Conservation (phyloP, 2,329 filamentous ascomycete genomes). For the Verticillium tricorpus region DNA sequence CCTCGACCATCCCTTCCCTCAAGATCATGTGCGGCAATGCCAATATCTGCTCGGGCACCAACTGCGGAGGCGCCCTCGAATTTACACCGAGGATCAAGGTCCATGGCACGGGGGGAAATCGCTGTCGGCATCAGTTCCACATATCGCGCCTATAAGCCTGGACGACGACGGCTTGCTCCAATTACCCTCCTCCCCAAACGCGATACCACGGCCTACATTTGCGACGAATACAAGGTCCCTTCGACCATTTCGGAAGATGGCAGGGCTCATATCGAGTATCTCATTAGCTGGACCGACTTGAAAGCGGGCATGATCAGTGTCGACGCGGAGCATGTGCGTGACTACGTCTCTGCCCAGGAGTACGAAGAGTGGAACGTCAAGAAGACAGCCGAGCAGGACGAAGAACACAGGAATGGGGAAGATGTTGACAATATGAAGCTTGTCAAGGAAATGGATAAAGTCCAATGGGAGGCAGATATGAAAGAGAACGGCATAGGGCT, state of each 20-base stretch:
- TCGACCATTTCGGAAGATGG: conserved; percentile 26
- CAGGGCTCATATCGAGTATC: conserved; percentile 44
- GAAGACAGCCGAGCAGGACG: conserved; percentile 36
- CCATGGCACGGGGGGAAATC: conserved; percentile 1
- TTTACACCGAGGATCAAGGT: background rate
- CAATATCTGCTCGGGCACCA: background rate
- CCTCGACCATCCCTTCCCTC: background rate
- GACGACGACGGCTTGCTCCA: conserved; percentile 15
- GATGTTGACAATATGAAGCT: conserved; percentile 16
- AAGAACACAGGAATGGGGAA: conserved; percentile 24
- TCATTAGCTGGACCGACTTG: conserved; percentile 50
- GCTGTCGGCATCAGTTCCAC: conserved; percentile 9
- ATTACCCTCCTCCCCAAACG: conserved; percentile 42
- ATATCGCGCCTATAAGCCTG: conserved; percentile 5
- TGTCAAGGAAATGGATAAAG: background rate
- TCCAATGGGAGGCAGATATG: conserved; percentile 1
- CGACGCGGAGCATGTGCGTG: conserved; percentile 41
- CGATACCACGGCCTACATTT: conserved; percentile 53
- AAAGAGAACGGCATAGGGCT: background rate
- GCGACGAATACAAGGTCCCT: conserved; percentile 46
- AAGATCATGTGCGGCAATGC: background rate
- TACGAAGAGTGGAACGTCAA: conserved; percentile 54
- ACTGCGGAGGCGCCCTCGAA: background rate
- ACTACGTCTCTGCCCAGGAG: conserved; percentile 54
- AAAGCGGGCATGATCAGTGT: conserved; percentile 44